These are phyloP conservation scores for Cladophialophora bantiana DNA, from an alignment of 2,329 filamentous ascomycete species.

Conservation along the genomic window DNA sequence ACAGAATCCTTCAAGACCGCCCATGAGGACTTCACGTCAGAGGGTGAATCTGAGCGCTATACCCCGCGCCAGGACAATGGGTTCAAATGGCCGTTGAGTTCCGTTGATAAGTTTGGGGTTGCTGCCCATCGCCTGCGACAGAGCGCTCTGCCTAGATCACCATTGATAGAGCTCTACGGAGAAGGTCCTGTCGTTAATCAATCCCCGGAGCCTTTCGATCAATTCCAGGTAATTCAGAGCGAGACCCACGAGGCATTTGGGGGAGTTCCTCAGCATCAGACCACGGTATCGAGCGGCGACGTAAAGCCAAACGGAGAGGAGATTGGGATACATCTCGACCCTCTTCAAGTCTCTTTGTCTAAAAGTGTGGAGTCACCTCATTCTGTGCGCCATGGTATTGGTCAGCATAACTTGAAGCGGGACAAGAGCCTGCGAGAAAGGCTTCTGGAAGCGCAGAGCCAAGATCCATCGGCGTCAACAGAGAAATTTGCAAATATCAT, in stretches of 20 bases:
- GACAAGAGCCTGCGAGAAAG: constrained; percentile 47
- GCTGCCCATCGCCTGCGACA: constrained; percentile 23
- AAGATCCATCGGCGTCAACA: constrained; percentile 48
- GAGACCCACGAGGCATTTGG: neutral
- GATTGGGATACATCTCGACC: constrained; percentile 21
- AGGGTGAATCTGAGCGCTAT: constrained; percentile 60
- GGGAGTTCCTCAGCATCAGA: neutral
- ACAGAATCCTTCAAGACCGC: constrained; percentile 77
- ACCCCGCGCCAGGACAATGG: constrained; percentile 32
- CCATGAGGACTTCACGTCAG: constrained; percentile 68
- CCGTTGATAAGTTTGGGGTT: constrained; percentile 18
- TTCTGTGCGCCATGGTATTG: constrained; percentile 16
- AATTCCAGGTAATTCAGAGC: neutral
- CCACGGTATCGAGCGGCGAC: neutral
- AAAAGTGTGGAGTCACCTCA: constrained; percentile 9
- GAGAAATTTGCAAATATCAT: constrained; percentile 59
- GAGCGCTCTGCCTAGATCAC: constrained; percentile 29
- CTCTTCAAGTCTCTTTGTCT: neutral
- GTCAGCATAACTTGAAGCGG: constrained; percentile 26
- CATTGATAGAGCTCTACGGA: constrained; percentile 23
- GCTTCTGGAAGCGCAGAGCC: constrained; percentile 43
- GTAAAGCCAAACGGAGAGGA: constrained; percentile 19
- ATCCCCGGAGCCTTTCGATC: constrained; percentile 9
- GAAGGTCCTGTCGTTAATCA: neutral
- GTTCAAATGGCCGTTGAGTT: constrained; percentile 20